Evolutionary conservation across 345 rosid genomes (phyloP), one percentile per base, ranked within the genome.

Genomic region (Mallotus nudiflorus): DNA sequence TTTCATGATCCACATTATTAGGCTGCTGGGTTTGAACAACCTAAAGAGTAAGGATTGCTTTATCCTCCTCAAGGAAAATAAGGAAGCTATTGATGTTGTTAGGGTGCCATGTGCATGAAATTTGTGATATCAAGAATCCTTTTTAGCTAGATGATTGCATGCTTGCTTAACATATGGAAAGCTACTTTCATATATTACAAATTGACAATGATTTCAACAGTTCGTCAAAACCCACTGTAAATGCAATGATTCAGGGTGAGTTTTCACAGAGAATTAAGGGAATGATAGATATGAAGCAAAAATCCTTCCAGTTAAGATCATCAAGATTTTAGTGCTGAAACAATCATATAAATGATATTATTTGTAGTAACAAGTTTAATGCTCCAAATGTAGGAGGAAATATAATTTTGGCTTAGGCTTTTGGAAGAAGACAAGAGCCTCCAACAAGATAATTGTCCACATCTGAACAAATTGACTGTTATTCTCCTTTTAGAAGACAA

Each of bases 351-450:
- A 33, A 33, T 33, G 6, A 33, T 22, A 53, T 24, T 24, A 53
- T 24, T 53, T 18, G 52, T 5, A n/a, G 20, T 48, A 48, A 15
- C 20, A 48, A 48, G 7, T 53, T 13, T 9, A 2, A 53, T 53
- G 57, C 57, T 53, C 25, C 57, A 33, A 33, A 33, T 33, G 6
- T 6, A 33, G 37, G 37, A 33, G 37, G 65, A 29, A 49, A 76
- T 39, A 69, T 79, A 84, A 33, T 2, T 6, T 33, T 33, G 25
- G 20, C 37, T 42, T 42, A 8, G 46, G 46, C 46, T 8, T 42
- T 42, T 42, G 46, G 46, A 42, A 9, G 46, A 3, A 42, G 46
- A 1, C 11, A 42, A 33, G 46, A 4, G 45, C 14, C 19, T 59
- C 48, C 40, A 28, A 53, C n/a, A 65, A 44, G 39, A 65, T 14